Evolutionary conservation across 108 stramenopile species (phyloP).

Genomic region (Mediolabrus comicus): DNA sequence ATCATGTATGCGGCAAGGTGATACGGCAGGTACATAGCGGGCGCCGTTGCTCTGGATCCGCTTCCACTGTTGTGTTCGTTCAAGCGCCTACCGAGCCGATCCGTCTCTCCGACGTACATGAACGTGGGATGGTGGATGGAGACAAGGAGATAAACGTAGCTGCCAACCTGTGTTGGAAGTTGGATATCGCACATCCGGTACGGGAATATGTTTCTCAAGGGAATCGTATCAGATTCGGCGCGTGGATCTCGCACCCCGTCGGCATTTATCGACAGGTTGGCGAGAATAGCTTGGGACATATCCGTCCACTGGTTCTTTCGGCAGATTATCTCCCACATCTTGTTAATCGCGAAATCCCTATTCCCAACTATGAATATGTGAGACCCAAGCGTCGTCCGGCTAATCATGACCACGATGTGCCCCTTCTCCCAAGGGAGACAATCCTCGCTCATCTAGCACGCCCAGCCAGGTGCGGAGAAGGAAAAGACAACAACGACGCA

Average conservation of each 20-base stretch:
- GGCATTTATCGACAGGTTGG: background rate
- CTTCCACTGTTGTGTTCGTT: background rate
- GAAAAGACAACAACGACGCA: no score
- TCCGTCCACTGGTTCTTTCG: background rate
- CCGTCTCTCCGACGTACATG: constrained; percentile 1
- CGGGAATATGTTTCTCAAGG: background rate
- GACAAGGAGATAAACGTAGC: background rate
- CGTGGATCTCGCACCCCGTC: background rate
- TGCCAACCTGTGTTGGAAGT: background rate
- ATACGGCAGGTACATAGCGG: background rate
- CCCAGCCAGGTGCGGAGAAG: no score
- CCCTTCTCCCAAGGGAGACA: background rate
- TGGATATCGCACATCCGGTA: background rate
- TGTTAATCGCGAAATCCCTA: background rate
- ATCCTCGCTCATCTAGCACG: background rate
- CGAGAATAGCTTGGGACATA: background rate
- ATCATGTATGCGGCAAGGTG: background rate
- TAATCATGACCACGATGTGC: background rate
- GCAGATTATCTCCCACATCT: background rate
- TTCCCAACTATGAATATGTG: background rate
- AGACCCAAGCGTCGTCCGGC: background rate
- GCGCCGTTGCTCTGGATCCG: background rate
- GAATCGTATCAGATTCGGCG: background rate
- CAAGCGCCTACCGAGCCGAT: background rate
- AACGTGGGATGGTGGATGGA: background rate